These are phyloP conservation scores for Lonicera japonica DNA, from an alignment of 129 eudicot genomes.

Conservation along the genomic window DNA sequence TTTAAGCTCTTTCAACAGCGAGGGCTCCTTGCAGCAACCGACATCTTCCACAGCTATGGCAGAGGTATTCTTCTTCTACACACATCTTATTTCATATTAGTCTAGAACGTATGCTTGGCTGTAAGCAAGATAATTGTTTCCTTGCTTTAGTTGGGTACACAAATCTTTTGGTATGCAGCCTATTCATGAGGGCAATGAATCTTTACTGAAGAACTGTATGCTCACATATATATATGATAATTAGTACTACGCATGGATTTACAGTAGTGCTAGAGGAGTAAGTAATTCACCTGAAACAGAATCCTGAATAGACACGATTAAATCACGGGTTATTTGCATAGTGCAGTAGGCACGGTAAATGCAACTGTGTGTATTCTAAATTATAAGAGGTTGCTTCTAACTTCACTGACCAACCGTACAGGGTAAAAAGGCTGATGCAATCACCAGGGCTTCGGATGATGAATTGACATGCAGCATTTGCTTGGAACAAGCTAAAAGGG, in stretches of 20 bases:
- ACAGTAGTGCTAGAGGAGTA: too few relatives aligned
- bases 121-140: too few relatives aligned
- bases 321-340: not conserved
- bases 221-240: too few relatives aligned
- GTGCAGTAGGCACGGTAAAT: not conserved
- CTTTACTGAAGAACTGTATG: too few relatives aligned
- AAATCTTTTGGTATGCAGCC: too few relatives aligned
- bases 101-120: not conserved
- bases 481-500: conserved; percentile 28
- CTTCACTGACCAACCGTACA: not conserved
- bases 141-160: too few relatives aligned
- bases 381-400: not conserved
- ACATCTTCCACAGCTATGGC: conserved; percentile 11
- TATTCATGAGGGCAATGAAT: too few relatives aligned
- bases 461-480: conserved; percentile 30
- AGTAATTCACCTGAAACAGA: too few relatives aligned
- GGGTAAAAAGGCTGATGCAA: conserved; percentile 10
- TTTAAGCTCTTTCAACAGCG: conserved; percentile 15
- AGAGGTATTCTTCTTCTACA: conserved; percentile 14
- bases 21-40: conserved; percentile 9
- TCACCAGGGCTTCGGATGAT: conserved; percentile 10
- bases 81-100: not conserved
- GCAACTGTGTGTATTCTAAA: not conserved
- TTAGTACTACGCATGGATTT: too few relatives aligned
- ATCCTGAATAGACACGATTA: too few relatives aligned